Evolutionary conservation across 345 rosid species (phyloP).

Genomic region (Gossypium bickii): DNA sequence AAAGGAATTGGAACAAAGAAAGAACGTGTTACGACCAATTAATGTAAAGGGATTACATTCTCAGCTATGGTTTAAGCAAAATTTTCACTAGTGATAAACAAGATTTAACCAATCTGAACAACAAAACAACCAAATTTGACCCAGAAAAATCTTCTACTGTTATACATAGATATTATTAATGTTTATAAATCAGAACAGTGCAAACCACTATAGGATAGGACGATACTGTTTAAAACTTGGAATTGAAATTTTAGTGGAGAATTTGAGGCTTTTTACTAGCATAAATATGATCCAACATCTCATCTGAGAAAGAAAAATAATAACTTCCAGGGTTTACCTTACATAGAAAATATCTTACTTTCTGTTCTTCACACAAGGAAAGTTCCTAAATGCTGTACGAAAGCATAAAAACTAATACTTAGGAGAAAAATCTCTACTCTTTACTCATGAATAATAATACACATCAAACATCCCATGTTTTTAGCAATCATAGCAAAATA

Average conservation of each 20-base stretch:
- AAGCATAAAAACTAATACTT: not conserved
- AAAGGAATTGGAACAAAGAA: not conserved
- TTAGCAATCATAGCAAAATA: not conserved
- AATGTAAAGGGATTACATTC: not conserved
- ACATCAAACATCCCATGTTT: not conserved
- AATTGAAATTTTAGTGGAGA: not conserved
- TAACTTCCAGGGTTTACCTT: not conserved
- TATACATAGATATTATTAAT: not conserved
- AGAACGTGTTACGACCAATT: not conserved
- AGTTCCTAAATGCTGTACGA: not conserved
- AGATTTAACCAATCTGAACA: not conserved
- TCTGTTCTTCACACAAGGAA: not conserved
- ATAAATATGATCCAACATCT: not conserved
- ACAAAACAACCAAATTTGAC: not conserved
- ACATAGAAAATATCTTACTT: not conserved
- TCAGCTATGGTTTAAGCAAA: not conserved
- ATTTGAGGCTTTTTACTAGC: not conserved
- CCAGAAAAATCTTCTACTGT: not conserved
- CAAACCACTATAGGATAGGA: not conserved
- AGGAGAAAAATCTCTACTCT: not conserved
- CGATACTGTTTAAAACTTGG: not conserved
- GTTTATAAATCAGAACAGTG: not conserved
- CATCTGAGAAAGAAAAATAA: not conserved
- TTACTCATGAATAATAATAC: not conserved
- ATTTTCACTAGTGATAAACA: not conserved